Conservation (phyloP, 257 asterid genomes). For the Henckelia pumila region DNA sequence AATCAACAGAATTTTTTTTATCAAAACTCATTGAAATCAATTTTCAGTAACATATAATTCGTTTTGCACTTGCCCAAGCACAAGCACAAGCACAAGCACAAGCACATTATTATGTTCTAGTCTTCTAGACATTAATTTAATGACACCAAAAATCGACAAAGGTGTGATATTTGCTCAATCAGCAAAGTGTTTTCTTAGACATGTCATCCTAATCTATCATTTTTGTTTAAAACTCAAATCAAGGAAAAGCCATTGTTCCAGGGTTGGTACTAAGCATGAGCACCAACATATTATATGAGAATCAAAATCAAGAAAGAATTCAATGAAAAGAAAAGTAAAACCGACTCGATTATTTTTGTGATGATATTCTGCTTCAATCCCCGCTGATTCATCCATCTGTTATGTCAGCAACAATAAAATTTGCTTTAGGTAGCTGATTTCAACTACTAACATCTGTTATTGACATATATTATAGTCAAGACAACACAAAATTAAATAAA, state of each 20-base stretch:
- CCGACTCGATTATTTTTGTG: slow-evolving; percentile 86
- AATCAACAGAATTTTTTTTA: too few species aligned
- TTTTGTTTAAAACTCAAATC: not conserved
- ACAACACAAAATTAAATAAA: slow-evolving; percentile 16
- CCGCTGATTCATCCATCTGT: slow-evolving; percentile 97
- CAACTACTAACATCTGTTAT: slow-evolving; percentile 12
- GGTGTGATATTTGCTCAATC: too few species aligned
- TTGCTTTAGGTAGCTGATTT: slow-evolving; percentile 20
- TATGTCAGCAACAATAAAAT: slow-evolving; percentile 25
- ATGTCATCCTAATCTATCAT: not conserved
- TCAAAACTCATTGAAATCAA: too few species aligned
- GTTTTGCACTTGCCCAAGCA: not conserved
- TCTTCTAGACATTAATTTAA: not conserved
- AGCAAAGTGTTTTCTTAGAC: too few species aligned
- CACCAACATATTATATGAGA: too few species aligned
- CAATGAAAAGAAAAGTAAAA: too few species aligned
- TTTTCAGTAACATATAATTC: too few species aligned
- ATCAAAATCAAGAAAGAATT: too few species aligned
- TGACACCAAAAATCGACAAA: too few species aligned
- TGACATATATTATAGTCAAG: slow-evolving; percentile 14
- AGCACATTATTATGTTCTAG: not conserved
- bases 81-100: not conserved
- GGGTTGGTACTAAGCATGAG: slow-evolving; percentile 5
- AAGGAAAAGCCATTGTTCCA: too few species aligned
- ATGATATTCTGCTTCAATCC: slow-evolving; percentile 97